Evolutionary conservation across 495 filamentous ascomycete species (phyloP).

Genomic region (Hyaloscypha finlandica): DNA sequence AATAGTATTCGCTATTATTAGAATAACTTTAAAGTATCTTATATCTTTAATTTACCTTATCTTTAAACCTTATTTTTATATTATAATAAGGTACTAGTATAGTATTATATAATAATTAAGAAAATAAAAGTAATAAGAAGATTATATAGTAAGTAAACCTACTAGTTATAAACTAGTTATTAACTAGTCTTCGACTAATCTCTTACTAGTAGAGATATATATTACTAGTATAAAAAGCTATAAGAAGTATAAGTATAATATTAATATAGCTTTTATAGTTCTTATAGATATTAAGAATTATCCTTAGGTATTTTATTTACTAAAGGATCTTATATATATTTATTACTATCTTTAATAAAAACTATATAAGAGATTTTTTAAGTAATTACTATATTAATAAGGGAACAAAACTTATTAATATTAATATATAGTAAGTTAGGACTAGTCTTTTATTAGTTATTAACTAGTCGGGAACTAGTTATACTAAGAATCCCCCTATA

Average conservation of each 20-base stretch:
- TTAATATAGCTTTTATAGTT: background rate
- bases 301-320: background rate
- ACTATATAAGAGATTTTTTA: background rate
- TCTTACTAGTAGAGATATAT: background rate
- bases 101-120: conserved; percentile 2
- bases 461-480: background rate
- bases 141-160: background rate
- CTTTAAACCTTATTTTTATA: conserved; percentile 3
- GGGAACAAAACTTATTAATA: background rate
- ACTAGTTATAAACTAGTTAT: background rate
- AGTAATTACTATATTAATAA: background rate
- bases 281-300: background rate
- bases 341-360: too few species aligned
- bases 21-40: background rate
- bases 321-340: background rate
- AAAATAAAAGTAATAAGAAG: too few species aligned
- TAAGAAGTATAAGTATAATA: background rate
- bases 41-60: too few species aligned
- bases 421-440: background rate
- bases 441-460: background rate
- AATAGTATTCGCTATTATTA: conserved; percentile 1
- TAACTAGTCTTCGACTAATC: background rate
- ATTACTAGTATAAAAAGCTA: background rate
- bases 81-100: background rate
- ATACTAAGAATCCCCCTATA: background rate